Evolutionary conservation across 768 basidiomycete genomes (phyloP), one percentile per base, ranked within the genome.

Genomic region (Fomitopsis pulvina): DNA sequence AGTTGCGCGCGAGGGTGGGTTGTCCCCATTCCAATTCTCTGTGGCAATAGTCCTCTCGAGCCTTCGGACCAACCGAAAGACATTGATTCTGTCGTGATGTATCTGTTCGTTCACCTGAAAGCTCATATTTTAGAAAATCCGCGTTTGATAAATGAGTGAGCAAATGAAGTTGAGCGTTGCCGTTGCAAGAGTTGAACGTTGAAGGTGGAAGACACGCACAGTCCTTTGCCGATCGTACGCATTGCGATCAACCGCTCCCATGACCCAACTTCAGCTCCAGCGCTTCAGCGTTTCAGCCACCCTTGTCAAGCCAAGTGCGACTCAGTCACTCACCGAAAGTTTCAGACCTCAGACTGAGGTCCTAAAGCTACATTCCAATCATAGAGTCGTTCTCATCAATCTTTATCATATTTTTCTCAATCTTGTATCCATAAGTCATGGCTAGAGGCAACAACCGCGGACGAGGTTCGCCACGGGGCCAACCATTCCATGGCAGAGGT

Each of bases 71-170:
- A 89, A 72, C 43, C 83, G 74, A 9, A 67, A 66, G 8, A 89
- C 69, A 64, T 89, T 89, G 11, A 89, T 77, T 55, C 78, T 75
- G 67, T 89, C 83, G 51, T 85, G 86, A 3, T 57, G 44, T 2
- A 56, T 26, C 45, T 63, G 60, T 24, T 65, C 63, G 12, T 50
- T 42, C 3, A 21, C 8, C 12, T 25, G 37, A 37, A 16, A 41
- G 29, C 18, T 40, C 50, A 51, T 45, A 20, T 4, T 28, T 18
- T n/a, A 26, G 24, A 41, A 20, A 20, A 41, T 21, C 12, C n/a
- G n/a, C n/a, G n/a, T n/a, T n/a, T n/a, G n/a, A n/a, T n/a, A n/a
- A n/a, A n/a, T n/a, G n/a, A n/a, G n/a, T n/a, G n/a, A n/a, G n/a
- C n/a, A n/a, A n/a, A n/a, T n/a, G n/a, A n/a, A n/a, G n/a, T n/a